Conservation (phyloP, 2,329 filamentous ascomycete genomes). For the Aciculosporium take region DNA sequence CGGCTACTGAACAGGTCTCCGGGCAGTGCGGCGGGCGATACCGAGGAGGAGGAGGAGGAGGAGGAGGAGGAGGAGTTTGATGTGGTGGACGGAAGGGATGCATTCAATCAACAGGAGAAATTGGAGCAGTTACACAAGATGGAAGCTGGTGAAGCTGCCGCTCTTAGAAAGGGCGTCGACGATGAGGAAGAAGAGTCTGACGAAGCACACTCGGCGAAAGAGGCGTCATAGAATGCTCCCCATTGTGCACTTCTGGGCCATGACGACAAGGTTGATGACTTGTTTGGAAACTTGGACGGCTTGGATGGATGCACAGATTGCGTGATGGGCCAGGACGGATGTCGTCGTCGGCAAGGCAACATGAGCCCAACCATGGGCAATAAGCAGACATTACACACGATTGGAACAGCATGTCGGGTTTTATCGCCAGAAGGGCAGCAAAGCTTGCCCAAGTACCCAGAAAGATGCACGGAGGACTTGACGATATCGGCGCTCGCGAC, state of each 20-base stretch:
- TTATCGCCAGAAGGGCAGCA: too few relatives aligned
- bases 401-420: neutral
- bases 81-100: conserved; percentile 28
- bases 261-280: neutral
- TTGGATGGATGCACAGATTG: neutral
- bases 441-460: too few relatives aligned
- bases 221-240: conserved; percentile 19
- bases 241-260: conserved; percentile 2
- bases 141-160: conserved; percentile 44
- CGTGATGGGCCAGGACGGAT: too few relatives aligned
- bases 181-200: conserved; percentile 25
- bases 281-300: neutral
- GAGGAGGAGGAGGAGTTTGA: conserved; percentile 29
- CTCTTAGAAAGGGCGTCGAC: conserved; percentile 27
- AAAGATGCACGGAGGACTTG: neutral
- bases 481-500: neutral
- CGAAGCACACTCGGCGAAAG: conserved; percentile 12
- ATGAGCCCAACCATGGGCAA: too few relatives aligned
- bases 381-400: too few relatives aligned
- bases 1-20: conserved; percentile 13
- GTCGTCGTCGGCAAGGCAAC: too few relatives aligned
- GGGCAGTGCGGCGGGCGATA: conserved; percentile 26
- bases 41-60: conserved; percentile 21
- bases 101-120: conserved; percentile 33
- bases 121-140: conserved; percentile 40